A percentile compares a stretch with the other conserved stretches of the same genome.
Evolutionary conservation across 495 filamentous ascomycete genomes (phyloP).

Genomic region (Bacidia gigantensis): DNA sequence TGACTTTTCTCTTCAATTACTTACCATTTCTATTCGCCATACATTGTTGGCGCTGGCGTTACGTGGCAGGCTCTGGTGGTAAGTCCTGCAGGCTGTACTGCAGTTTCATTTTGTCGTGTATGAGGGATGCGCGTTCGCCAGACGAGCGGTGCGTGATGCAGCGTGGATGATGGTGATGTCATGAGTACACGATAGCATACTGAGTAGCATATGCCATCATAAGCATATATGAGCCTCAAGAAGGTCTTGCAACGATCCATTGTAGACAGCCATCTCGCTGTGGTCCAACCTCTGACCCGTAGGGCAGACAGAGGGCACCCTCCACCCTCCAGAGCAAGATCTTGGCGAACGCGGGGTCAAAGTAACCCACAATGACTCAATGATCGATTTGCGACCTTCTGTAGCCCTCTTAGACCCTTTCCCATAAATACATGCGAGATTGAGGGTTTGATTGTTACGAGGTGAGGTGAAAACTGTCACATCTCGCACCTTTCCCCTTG

Average conservation of each 20-base stretch:
- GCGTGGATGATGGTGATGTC: background rate
- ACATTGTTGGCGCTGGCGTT: background rate
- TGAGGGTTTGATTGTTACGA: background rate
- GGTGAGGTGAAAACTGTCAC: background rate
- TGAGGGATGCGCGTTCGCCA: background rate
- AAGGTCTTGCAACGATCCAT: background rate
- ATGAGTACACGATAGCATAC: background rate
- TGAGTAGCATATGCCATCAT: background rate
- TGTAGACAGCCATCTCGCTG: no score
- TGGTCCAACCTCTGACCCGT: no score
- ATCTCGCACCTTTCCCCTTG: background rate
- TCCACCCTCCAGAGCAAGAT: background rate
- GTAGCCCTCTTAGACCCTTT: background rate
- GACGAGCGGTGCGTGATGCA: background rate
- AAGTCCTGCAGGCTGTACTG: background rate
- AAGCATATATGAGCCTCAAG: background rate
- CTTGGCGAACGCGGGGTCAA: background rate
- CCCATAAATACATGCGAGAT: background rate
- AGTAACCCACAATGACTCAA: background rate
- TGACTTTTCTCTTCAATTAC: background rate
- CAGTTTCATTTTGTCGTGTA: background rate
- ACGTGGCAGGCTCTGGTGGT: background rate
- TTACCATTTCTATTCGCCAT: background rate
- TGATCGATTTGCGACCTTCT: background rate
- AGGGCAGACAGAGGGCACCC: background rate